A percentile compares a stretch with the other conserved stretches of the same genome.
phyloP scores from a whole-genome alignment of 2,329 filamentous ascomycete genomes.

The Fusarium verrucosum region DNA sequence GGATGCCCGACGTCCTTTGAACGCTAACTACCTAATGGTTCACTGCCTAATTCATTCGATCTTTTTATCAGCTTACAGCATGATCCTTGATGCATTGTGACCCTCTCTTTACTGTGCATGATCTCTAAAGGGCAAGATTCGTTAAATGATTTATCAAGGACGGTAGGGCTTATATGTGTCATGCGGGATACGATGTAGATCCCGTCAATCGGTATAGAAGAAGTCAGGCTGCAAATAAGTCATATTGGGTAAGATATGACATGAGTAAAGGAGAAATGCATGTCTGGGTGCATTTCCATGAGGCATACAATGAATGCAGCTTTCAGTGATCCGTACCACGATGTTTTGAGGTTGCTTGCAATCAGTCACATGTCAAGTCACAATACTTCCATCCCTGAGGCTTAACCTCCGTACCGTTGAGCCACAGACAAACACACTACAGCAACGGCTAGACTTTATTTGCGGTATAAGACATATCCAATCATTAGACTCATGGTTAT shows the following conservation, averaged over 20 bases:
- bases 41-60: conserved; percentile 19
- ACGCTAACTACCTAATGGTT: conserved; percentile 23
- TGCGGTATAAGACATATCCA: background rate
- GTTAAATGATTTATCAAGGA: conserved; percentile 3
- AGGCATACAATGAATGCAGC: background rate
- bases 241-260: conserved; percentile 23
- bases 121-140: conserved; percentile 3
- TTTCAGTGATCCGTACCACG: background rate
- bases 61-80: conserved; percentile 1
- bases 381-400: background rate
- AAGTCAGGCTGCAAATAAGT: conserved; percentile 27
- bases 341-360: background rate
- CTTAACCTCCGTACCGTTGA: conserved; percentile 12
- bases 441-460: background rate
- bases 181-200: background rate
- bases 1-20: conserved; percentile 14
- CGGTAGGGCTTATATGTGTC: background rate
- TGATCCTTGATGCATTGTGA: conserved; percentile 5
- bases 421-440: conserved; percentile 1
- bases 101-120: conserved; percentile 7
- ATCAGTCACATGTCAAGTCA: conserved; percentile 41
- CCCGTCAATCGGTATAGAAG: conserved; percentile 17
- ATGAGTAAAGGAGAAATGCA: background rate
- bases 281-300: conserved; percentile 24
- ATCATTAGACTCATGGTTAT: background rate